These are phyloP conservation scores for Candida dendrica DNA, from an alignment of 805 yeast genomes.

Conservation along the genomic window DNA sequence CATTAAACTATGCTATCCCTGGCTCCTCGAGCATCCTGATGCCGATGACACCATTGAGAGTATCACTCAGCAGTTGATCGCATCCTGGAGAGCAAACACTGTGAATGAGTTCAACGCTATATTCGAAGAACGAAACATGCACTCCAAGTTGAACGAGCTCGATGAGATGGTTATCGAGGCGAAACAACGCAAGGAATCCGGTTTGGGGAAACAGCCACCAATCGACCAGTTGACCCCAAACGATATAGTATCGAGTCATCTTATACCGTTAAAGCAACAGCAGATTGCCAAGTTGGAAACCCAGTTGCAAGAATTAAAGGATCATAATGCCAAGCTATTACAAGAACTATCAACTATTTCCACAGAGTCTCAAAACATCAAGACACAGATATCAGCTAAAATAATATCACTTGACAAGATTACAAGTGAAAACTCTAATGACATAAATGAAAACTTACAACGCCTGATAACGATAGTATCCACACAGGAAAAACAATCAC, in stretches of 20 bases:
- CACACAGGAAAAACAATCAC: neutral
- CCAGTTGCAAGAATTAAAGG: constrained; percentile 6
- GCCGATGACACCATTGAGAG: constrained; percentile 36
- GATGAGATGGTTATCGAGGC: constrained; percentile 39
- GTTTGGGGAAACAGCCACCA: neutral
- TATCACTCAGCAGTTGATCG: constrained; percentile 39
- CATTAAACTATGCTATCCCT: constrained; percentile 44
- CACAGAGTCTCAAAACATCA: neutral
- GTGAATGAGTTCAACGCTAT: constrained; percentile 43
- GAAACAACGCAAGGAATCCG: constrained; percentile 5
- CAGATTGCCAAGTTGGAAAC: constrained; percentile 9
- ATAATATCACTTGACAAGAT: neutral
- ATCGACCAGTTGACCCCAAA: constrained; percentile 14
- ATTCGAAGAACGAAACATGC: constrained; percentile 37
- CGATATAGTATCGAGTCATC: constrained; percentile 15
- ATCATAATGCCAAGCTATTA: neutral
- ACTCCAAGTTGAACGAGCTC: constrained; percentile 32
- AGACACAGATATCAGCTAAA: neutral
- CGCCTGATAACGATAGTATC: neutral
- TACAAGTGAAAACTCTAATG: neutral
- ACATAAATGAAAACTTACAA: neutral
- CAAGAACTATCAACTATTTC: neutral
- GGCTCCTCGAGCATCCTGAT: constrained; percentile 30
- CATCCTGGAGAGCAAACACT: constrained; percentile 37
- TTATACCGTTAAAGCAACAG: constrained; percentile 16